Base-by-base conservation (phyloP, 768 basidiomycete species). In the Trametes cingulata region DNA sequence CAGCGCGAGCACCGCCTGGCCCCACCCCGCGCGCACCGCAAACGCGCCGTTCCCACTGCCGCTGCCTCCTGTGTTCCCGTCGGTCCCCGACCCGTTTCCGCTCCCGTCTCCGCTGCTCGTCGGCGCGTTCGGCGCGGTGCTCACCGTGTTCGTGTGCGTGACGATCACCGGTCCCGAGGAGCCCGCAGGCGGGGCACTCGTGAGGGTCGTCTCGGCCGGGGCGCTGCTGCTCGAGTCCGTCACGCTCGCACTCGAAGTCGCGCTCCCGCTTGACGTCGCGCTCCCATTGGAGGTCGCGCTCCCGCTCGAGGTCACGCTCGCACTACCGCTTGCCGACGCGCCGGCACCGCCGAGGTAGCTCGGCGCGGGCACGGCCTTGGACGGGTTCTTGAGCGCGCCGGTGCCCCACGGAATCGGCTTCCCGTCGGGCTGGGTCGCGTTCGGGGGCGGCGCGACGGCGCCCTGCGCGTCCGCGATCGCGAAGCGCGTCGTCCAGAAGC, bases 331-430 rank as follows among this genome's bases (percentile, higher is more conserved):
- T 14, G 51, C 51, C 14, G 63, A 43, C 20, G 52, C 29, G 29
- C 58, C 61, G 14, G 39, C 41, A 24, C 49, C 29, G 29, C 57
- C 50, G 41, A 55, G 46, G 36, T 63, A 63, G 3, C 36, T 17
- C 19, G 68, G 66, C n/a, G 72, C 46, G 17, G 69, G 51, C 24
- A 60, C 54, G 9, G 71, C 73, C 15, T 74, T 70, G 10, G 82
- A 71, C 46, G 85, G 77, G 41, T 73, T 74, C 35, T 62, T 60
- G 55, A 93, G 82, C 9, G 73, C 68, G 42, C 90, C 91, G 4
- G 62, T 75, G 40, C 91, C 91, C 86, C 87, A 93, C 1, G 85
- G 78, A 43, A 91, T 85, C 7, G 71, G 45, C 1, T 62, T 43
- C 14, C 69, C 60, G 14, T 74, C 69, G 3, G 85, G 83, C 66